Base-by-base conservation (phyloP, 352 stramenopile genomes). In the Phytopythium oedochilum region DNA sequence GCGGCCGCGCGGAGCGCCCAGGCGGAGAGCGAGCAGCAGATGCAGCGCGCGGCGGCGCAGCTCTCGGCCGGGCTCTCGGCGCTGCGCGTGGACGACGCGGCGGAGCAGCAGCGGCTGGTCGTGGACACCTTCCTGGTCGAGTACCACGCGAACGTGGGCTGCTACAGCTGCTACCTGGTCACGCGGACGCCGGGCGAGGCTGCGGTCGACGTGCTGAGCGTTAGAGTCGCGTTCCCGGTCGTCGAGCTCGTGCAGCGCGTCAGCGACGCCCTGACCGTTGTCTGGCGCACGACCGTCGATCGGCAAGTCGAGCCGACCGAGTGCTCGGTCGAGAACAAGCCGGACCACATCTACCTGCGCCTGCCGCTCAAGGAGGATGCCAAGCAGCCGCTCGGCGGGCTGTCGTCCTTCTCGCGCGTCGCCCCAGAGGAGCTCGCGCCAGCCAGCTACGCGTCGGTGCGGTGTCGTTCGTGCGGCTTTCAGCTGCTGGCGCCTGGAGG, bases 91-190 rank as follows among this genome's bases (percentile, higher is more conserved):
- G 47, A 57, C 5, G 46, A n/a, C n/a, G n/a, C n/a, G n/a, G n/a
- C n/a, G n/a, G n/a, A n/a, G n/a, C n/a, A 25, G 48, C 49, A 12
- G 26, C 5, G 20, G 14, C 51, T 53, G 9, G 23, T 9, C n/a
- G 65, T 80, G 26, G 51, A 34, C 2, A 42, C 68, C 32, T 82
- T 60, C 26, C 22, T 89, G 29, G 66, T 92, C 20, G 83, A 94
- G 61, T 92, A 86, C 26, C 78, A 94, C 29, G 75, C 71, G 28
- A 92, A 94, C 50, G 91, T 94, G 38, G 81, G 79, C 34, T 90
- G 81, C 55, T 94, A 94, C 45, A 75, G 90, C 55, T 88, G 77
- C 53, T 90, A 86, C 55, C 42, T 94, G 39, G 63, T 26, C n/a
- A 8, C 20, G 18, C 1, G 38, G n/a, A 8, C 61, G 22, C n/a